Evolutionary conservation across 129 eudicot genomes (phyloP), one percentile per base, ranked within the genome.

Genomic region (Solidago caesia): DNA sequence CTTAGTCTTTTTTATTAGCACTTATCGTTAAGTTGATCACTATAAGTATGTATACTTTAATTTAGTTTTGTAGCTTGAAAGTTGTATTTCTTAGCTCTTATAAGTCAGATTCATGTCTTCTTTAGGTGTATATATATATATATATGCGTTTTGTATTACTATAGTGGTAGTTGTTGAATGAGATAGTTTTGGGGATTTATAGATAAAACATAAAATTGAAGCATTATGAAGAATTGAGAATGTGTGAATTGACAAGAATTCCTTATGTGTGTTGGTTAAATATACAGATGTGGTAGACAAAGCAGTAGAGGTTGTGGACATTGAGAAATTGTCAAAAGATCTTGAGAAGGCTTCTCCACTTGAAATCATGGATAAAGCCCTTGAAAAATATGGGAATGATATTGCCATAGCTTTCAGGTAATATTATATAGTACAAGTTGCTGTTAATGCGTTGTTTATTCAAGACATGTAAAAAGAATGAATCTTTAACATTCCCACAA

Each of bases 381-480:
- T 95, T 44, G 92, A 81, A 57, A 91, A 83, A 51, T 91, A 88
- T 80, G 99, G 99, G 33, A 73, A 89, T 74, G 96, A 95, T 67
- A 87, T 95, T 42, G 99, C 99, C 1, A 95, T 95, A 41, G 99
- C 99, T 67, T 95, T 95, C 79, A 95, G 99, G 99, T 95, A 88
- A n/a, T 4, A 1, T 63, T 0, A 25, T 13, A 13, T n/a, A 21
- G 51, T 83, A 56, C 78, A 41, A 26, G 56, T 33, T 33, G 39
- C 10, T 11, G 8, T 27, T 52, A 26, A 15, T 15, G 68, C 44
- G 33, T 29, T 1, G 53, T 64, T 5, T 48, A 42, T 61, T 49
- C 42, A 70, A 6, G 53, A 61, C 81, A 55, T 27, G 39, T 8
- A 3, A 6, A 55, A 14, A 45, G 53, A 1, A 77, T 15, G 7